A percentile compares a stretch with the other conserved stretches of the same genome.
phyloP scores from a whole-genome alignment of 2,329 filamentous ascomycete genomes.

The Epichloe aotearoae region DNA sequence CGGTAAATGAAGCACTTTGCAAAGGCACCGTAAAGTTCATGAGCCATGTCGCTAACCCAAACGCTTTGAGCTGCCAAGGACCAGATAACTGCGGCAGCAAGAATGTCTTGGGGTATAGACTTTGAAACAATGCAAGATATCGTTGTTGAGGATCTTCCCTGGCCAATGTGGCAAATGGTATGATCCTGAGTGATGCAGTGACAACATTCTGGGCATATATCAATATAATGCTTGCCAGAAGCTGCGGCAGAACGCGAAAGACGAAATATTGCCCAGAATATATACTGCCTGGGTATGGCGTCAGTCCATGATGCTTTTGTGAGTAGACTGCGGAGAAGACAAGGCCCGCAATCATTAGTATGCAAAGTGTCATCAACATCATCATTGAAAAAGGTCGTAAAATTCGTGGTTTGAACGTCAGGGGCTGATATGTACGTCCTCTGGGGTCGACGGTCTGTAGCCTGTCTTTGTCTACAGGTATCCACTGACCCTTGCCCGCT shows the following conservation, averaged over 20 bases:
- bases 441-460: constrained; percentile 24
- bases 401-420: constrained; percentile 60
- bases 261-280: constrained; percentile 69
- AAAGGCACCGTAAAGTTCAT: constrained; percentile 70
- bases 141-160: constrained; percentile 46
- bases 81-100: constrained; percentile 45
- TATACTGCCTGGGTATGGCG: constrained; percentile 50
- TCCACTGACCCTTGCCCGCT: constrained; percentile 14
- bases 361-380: constrained; percentile 44
- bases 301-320: constrained; percentile 47
- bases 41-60: constrained; percentile 61
- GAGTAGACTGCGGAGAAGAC: constrained; percentile 63
- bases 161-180: constrained; percentile 69
- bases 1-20: constrained; percentile 62
- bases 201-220: constrained; percentile 68
- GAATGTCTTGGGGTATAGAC: constrained; percentile 59
- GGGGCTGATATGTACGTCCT: constrained; percentile 28
- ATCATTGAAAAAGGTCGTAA: constrained; percentile 54
- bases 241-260: constrained; percentile 72
- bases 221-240: constrained; percentile 57
- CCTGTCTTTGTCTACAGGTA: constrained; percentile 21
- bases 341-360: constrained; percentile 59
- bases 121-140: constrained; percentile 51
- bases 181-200: constrained; percentile 57
- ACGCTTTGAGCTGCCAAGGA: constrained; percentile 52